Evolutionary conservation across 208 protist genomes (phyloP).

Genomic region (Wallacemonas sp.): DNA sequence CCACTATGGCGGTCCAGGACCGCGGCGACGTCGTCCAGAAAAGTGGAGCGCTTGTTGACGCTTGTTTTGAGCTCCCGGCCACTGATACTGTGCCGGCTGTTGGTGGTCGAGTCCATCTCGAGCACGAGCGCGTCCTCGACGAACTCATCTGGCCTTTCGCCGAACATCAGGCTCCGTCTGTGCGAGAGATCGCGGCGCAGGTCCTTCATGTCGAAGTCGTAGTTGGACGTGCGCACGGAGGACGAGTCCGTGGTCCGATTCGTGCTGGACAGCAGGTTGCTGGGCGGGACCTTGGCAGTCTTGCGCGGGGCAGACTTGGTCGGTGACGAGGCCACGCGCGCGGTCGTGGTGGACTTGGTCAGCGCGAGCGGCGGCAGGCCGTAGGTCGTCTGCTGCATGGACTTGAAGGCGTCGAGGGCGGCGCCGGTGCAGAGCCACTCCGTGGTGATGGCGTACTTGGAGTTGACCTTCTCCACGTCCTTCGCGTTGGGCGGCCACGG

Average conservation of each 20-base stretch:
- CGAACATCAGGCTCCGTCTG: slow-evolving; percentile 48
- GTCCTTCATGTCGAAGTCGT: slow-evolving; percentile 41
- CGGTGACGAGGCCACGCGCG: no score
- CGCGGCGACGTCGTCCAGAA: slow-evolving; percentile 55
- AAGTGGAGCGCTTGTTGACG: slow-evolving; percentile 26
- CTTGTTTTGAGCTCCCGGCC: slow-evolving; percentile 3
- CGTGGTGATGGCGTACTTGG: slow-evolving; percentile 18
- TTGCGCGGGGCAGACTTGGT: no score
- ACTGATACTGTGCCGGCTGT: background rate
- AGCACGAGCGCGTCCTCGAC: slow-evolving; percentile 10
- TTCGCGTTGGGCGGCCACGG: slow-evolving; percentile 32
- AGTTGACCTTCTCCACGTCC: slow-evolving; percentile 1
- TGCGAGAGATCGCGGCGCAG: slow-evolving; percentile 55
- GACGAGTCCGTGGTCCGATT: background rate
- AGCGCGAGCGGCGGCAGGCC: slow-evolving; percentile 7
- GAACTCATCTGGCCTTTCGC: slow-evolving; percentile 26
- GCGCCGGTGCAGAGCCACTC: slow-evolving; percentile 37
- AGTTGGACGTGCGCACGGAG: background rate
- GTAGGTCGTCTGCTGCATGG: slow-evolving; percentile 34
- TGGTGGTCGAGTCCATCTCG: slow-evolving; percentile 9
- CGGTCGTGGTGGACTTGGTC: background rate
- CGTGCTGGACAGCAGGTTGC: background rate
- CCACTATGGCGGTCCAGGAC: slow-evolving; percentile 42
- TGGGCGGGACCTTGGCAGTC: background rate
- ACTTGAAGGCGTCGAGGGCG: slow-evolving; percentile 30